A percentile compares a stretch with the other conserved stretches of the same genome.
Conservation (phyloP, 768 basidiomycete genomes). For the Lactarius evosmus region DNA sequence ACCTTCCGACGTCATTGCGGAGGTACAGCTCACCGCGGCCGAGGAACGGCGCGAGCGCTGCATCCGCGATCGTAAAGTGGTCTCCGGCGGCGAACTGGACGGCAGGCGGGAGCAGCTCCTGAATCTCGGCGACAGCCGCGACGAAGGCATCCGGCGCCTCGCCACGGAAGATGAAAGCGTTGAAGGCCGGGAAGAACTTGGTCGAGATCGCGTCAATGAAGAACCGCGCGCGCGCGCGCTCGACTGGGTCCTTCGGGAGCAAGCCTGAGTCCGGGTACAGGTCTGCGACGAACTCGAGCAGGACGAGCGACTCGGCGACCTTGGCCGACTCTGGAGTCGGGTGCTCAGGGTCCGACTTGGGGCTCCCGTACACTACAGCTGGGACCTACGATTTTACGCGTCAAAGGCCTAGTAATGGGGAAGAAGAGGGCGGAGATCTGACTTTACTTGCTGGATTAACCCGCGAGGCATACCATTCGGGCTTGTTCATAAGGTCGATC, state of each 20-base stretch:
- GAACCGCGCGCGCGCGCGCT: constrained; percentile 55
- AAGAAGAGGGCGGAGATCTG: constrained; percentile 9
- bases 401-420: not conserved
- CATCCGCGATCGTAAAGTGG: constrained; percentile 57
- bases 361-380: constrained; percentile 58
- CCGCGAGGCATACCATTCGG: constrained; percentile 59
- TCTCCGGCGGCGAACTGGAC: constrained; percentile 39
- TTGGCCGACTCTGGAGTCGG: constrained; percentile 56
- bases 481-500: constrained; percentile 59
- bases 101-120: constrained; percentile 44
- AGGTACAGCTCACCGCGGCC: constrained; percentile 44
- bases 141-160: constrained; percentile 42
- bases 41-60: constrained; percentile 54
- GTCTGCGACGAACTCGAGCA: constrained; percentile 62
- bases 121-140: constrained; percentile 44
- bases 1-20: constrained; percentile 50
- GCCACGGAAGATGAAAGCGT: constrained; percentile 35
- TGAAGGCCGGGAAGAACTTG: constrained; percentile 40
- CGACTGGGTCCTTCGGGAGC: constrained; percentile 51
- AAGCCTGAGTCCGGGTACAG: constrained; percentile 45
- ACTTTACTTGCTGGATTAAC: constrained; percentile 65
- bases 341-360: constrained; percentile 45
- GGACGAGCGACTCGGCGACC: constrained; percentile 56
- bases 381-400: constrained; percentile 41
- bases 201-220: constrained; percentile 51